Evolutionary conservation across 2,329 filamentous ascomycete genomes (phyloP).

Genomic region (Hymenoscyphus linearis): DNA sequence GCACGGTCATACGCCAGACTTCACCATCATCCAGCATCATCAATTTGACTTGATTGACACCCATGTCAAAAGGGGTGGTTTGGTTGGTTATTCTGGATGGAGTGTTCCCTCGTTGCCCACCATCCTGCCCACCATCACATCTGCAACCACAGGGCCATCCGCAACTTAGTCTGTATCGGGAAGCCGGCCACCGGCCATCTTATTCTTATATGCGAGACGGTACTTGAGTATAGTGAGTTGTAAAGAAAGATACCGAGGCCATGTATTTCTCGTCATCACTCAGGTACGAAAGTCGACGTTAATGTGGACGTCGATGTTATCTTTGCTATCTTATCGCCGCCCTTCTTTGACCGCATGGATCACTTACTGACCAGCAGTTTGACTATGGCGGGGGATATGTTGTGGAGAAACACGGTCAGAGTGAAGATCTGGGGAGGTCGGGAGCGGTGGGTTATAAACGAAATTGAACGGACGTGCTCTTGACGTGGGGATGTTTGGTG

Average conservation of each 20-base stretch:
- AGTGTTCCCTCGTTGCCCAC: slow-evolving; percentile 3
- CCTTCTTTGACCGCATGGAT: slow-evolving; percentile 6
- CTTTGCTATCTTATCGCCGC: slow-evolving; percentile 10
- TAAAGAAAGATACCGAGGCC: not conserved
- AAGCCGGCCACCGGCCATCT: not conserved
- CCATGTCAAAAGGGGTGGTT: not conserved
- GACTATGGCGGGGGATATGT: slow-evolving; percentile 5
- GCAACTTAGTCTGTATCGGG: not conserved
- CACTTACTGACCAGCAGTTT: not conserved
- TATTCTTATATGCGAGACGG: not conserved
- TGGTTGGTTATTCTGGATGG: slow-evolving; percentile 1
- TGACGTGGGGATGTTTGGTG: not conserved
- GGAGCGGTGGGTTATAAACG: not conserved
- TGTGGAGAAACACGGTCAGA: slow-evolving; percentile 2
- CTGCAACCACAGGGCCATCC: not conserved
- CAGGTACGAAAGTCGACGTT: slow-evolving; percentile 2
- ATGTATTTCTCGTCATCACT: slow-evolving; percentile 4
- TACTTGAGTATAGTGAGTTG: not conserved
- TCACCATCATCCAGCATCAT: not conserved
- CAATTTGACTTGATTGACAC: not conserved
- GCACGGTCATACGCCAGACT: slow-evolving; percentile 11
- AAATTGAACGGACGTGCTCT: not conserved
- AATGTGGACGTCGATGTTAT: not conserved
- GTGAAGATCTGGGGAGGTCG: slow-evolving; percentile 7
- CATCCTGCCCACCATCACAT: not conserved